phyloP scores from a whole-genome alignment of 306 rosid species.

The Styphnolobium japonicum region DNA sequence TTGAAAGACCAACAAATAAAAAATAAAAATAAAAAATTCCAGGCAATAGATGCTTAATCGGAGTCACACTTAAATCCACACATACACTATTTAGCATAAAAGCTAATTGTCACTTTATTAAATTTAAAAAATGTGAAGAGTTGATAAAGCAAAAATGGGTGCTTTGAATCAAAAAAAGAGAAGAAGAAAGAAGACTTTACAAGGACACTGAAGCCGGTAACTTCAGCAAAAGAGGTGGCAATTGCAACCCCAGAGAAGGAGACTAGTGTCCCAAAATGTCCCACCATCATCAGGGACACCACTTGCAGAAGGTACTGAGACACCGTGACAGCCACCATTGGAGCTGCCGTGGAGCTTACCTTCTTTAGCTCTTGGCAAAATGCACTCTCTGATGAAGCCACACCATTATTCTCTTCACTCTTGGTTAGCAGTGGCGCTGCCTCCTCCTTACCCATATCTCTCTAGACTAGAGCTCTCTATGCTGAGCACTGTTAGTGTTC shows the following conservation, averaged over 20 bases:
- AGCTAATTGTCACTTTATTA: neutral
- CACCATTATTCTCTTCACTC: neutral
- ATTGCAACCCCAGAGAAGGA: slow-evolving; percentile 51
- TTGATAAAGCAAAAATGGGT: neutral
- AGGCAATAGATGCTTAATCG: neutral
- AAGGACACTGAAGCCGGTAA: slow-evolving; percentile 53
- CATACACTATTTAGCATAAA: neutral
- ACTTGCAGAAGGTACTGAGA: slow-evolving; percentile 54
- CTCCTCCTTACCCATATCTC: slow-evolving; percentile 32
- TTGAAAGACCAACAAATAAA: neutral
- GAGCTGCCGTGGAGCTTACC: slow-evolving; percentile 45
- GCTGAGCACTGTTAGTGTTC: neutral
- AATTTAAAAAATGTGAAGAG: neutral
- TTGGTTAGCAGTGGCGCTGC: slow-evolving; percentile 22
- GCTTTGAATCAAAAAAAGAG: neutral
- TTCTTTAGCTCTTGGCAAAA: slow-evolving; percentile 34
- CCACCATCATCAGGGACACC: slow-evolving; percentile 49
- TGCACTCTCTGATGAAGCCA: neutral
- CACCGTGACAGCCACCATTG: slow-evolving; percentile 53
- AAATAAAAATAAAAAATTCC: neutral
- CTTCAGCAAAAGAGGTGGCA: slow-evolving; percentile 52
- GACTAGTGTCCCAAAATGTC: slow-evolving; percentile 39
- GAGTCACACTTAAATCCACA: neutral
- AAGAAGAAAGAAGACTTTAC: slow-evolving; percentile 23
- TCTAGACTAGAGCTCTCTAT: slow-evolving; percentile 3